These are phyloP conservation scores for Cercophora newfieldiana DNA, from an alignment of 495 filamentous ascomycete species.

Conservation along the genomic window DNA sequence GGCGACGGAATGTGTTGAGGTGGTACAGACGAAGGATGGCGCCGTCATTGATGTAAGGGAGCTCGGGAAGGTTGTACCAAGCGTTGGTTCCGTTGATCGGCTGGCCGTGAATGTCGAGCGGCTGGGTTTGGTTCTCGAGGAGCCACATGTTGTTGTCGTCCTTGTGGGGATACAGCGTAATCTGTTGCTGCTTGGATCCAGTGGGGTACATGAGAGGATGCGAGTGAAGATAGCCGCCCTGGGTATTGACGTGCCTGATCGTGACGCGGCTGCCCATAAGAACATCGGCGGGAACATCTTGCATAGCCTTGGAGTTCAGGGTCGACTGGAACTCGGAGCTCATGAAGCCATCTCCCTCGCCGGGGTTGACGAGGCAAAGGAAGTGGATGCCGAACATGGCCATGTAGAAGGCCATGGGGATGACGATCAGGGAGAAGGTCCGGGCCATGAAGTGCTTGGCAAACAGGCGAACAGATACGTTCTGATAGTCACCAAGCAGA, in stretches of 20 bases:
- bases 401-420: slow-evolving; percentile 88
- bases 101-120: slow-evolving; percentile 69
- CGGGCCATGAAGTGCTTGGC: slow-evolving; percentile 94
- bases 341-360: slow-evolving; percentile 99
- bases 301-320: slow-evolving; percentile 92
- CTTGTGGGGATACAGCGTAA: slow-evolving; percentile 98
- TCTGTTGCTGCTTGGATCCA: slow-evolving; percentile 97
- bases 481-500: slow-evolving; percentile 82
- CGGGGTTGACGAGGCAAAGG: slow-evolving; percentile 85
- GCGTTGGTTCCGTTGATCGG: slow-evolving; percentile 76
- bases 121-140: slow-evolving; percentile 93
- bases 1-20: slow-evolving; percentile 73
- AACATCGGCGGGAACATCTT: slow-evolving; percentile 90
- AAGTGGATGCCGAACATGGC: slow-evolving; percentile 97
- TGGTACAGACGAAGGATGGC: slow-evolving; percentile 82
- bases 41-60: slow-evolving; percentile 75
- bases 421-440: slow-evolving; percentile 87
- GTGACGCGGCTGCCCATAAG: slow-evolving; percentile 81
- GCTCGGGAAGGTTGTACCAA: slow-evolving; percentile 72
- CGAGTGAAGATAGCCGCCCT: slow-evolving; percentile 96
- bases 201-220: slow-evolving; percentile 96
- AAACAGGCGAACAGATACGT: slow-evolving; percentile 80
- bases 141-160: slow-evolving; percentile 97
- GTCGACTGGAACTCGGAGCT: slow-evolving; percentile 98
- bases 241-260: slow-evolving; percentile 92